phyloP scores from a whole-genome alignment of 2,329 filamentous ascomycete genomes.

The Alternaria sp. region DNA sequence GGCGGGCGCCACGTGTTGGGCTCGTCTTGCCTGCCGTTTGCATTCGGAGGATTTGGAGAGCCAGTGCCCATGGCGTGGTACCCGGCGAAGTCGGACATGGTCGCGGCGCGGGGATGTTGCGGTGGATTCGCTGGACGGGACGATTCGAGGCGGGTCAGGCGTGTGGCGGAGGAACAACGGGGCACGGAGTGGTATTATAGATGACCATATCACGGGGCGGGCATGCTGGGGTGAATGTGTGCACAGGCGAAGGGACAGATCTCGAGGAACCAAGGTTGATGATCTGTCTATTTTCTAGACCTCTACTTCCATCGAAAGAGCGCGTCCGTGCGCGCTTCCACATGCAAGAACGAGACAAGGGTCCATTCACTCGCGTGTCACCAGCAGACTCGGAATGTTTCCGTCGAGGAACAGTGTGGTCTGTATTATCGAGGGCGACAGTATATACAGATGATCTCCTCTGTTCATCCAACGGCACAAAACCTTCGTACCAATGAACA shows the following conservation, averaged over 20 bases:
- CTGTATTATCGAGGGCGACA: neutral
- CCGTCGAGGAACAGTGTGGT: neutral
- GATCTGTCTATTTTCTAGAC: constrained; percentile 42
- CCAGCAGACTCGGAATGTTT: neutral
- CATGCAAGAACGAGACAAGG: constrained; percentile 29
- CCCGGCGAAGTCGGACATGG: constrained; percentile 50
- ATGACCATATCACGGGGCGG: constrained; percentile 34
- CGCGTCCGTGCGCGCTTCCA: constrained; percentile 25
- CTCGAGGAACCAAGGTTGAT: constrained; percentile 31
- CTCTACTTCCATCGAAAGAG: constrained; percentile 31
- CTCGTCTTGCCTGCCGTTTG: constrained; percentile 39
- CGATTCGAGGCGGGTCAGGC: constrained; percentile 25
- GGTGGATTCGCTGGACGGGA: constrained; percentile 20
- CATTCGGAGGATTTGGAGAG: constrained; percentile 41
- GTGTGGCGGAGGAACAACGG: constrained; percentile 19
- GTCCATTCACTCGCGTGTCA: constrained; percentile 13
- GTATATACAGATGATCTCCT: neutral
- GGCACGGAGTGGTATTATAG: constrained; percentile 19
- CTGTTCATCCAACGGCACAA: neutral
- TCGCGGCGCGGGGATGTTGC: constrained; percentile 36
- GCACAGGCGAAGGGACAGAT: constrained; percentile 19
- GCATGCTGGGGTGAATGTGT: constrained; percentile 16
- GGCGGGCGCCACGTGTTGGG: constrained; percentile 50
- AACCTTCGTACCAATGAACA: neutral
- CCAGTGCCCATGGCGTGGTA: constrained; percentile 48